These are phyloP conservation scores for Tulasnella sp. DNA, from an alignment of 768 basidiomycete species.

Conservation along the genomic window DNA sequence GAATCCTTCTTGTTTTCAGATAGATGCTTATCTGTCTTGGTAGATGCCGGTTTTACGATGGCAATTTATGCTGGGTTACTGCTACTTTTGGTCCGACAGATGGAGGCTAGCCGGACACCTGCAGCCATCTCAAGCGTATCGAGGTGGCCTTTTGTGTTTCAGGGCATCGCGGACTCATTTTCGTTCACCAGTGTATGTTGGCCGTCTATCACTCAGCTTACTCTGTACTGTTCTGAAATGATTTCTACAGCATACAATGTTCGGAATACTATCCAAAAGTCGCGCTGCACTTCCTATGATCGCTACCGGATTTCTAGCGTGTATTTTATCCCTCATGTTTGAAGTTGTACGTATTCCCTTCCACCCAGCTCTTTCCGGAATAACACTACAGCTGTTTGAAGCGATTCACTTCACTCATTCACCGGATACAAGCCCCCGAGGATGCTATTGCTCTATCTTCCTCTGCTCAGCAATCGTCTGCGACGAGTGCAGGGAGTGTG, in stretches of 20 bases:
- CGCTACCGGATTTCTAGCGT: constrained; percentile 73
- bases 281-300: constrained; percentile 66
- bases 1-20: not conserved
- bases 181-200: constrained; percentile 57
- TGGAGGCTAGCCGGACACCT: constrained; percentile 60
- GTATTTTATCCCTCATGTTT: constrained; percentile 57
- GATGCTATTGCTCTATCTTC: constrained; percentile 26
- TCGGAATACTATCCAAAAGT: constrained; percentile 76
- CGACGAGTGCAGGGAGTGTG: constrained; percentile 16
- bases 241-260: constrained; percentile 52
- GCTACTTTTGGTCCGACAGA: constrained; percentile 58
- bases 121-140: constrained; percentile 68
- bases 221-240: not conserved
- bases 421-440: constrained; percentile 75
- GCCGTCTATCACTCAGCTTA: not conserved
- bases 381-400: constrained; percentile 24
- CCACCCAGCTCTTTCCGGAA: not conserved
- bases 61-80: constrained; percentile 56
- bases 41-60: constrained; percentile 62
- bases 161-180: constrained; percentile 67
- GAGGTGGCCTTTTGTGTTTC: constrained; percentile 68
- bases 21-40: constrained; percentile 10
- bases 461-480: constrained; percentile 23
- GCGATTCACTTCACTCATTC: constrained; percentile 75
- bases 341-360: constrained; percentile 51